Evolutionary conservation across 1,139 yeast species (phyloP), one percentile per base, ranked within the genome.

Genomic region (Blastobotrys elegans): DNA sequence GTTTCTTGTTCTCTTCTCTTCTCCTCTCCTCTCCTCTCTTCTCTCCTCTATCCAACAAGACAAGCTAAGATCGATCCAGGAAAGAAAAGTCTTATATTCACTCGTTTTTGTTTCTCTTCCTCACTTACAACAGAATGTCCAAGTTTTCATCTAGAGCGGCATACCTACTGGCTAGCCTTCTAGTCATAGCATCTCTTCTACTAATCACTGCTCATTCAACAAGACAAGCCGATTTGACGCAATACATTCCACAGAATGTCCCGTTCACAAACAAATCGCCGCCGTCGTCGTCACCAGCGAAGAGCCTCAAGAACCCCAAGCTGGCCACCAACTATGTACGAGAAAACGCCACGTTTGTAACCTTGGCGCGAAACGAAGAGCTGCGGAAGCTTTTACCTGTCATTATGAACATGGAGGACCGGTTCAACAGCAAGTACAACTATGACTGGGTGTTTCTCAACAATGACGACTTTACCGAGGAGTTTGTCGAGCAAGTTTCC

Each of bases 391-490:
- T 86, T 17, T 62, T 76, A 0, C 57, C 59, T 24, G 76, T 94
- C 2, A 78, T 87, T 53, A 61, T 62, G 43, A 75, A 74, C 53
- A 75, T 86, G 35, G 95, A 87, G 59, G 61, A 64, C 30, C 73
- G 71, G 4, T 87, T 88, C 69, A 87, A 87, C 62, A 56, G 66
- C 24, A 81, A 84, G 60, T 87, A 80, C 64, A 73, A 76, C 47
- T 88, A 88, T 61, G 95, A 95, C 0, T 87, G 88, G 72, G 84
- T 87, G 1, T 84, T 88, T 59, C 61, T 88, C 35, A 87, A 86
- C 61, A 94, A 88, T 60, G 72, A 69, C 50, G 80, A 80, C 5
- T 86, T 88, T 60, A 68, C 78, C 1, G 75, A 76, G 0, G 65
- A 64, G 40, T 86, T 85, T 67, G 84, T 72, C 57, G 55, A 61